A percentile compares a stretch with the other conserved stretches of the same genome.
phyloP scores from a whole-genome alignment of 1,139 yeast species.

The Scheffersomyces illinoinensis region DNA sequence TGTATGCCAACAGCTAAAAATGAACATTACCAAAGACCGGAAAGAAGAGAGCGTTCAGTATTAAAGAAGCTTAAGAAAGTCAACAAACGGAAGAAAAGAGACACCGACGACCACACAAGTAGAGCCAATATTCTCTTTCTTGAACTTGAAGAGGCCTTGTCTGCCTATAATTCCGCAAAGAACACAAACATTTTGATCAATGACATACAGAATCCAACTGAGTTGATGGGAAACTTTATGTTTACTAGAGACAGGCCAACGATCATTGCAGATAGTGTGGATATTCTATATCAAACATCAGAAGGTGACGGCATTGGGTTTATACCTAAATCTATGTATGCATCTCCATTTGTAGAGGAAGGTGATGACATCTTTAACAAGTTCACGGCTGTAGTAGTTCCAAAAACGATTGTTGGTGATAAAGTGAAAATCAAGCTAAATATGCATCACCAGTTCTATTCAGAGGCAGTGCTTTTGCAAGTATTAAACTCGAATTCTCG shows the following conservation, averaged over 20 bases:
- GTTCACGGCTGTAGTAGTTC: slow-evolving; percentile 33
- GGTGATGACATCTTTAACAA: slow-evolving; percentile 11
- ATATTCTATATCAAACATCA: slow-evolving; percentile 28
- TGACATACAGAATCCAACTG: slow-evolving; percentile 22
- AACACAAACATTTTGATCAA: slow-evolving; percentile 13
- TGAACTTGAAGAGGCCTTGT: slow-evolving; percentile 29
- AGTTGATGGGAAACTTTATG: slow-evolving; percentile 27
- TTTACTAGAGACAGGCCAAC: slow-evolving; percentile 23
- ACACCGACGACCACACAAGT: slow-evolving; percentile 29
- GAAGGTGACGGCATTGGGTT: slow-evolving; percentile 45
- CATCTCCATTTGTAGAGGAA: slow-evolving; percentile 12
- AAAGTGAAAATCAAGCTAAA: slow-evolving; percentile 28
- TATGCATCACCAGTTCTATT: slow-evolving; percentile 30
- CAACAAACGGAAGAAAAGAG: slow-evolving; percentile 25
- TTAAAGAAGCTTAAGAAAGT: slow-evolving; percentile 12
- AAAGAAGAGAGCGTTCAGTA: slow-evolving; percentile 7
- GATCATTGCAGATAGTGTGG: slow-evolving; percentile 20
- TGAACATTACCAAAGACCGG: neutral
- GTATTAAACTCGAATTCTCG: slow-evolving; percentile 15
- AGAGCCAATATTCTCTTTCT: slow-evolving; percentile 21
- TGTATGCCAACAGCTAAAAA: neutral
- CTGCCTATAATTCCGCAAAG: slow-evolving; percentile 1
- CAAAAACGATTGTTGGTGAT: slow-evolving; percentile 44
- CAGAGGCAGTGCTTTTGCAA: slow-evolving; percentile 30
- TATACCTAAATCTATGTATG: slow-evolving; percentile 27